Evolutionary conservation across 2,329 filamentous ascomycete genomes (phyloP).

Genomic region (Talaromyces sp.): DNA sequence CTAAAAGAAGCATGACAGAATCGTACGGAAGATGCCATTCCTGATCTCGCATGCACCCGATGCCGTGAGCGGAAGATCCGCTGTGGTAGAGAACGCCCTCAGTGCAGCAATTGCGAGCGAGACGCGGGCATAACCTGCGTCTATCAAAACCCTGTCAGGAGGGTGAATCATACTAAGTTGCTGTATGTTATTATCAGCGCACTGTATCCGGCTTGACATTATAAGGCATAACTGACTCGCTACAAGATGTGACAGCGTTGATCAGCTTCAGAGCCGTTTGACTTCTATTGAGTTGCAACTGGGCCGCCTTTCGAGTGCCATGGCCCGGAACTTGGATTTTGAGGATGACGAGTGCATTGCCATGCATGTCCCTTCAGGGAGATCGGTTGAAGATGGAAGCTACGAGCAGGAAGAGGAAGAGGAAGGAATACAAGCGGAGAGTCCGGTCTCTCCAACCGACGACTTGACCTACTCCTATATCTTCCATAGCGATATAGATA

Average conservation of each 20-base stretch:
- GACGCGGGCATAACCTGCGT: conserved; percentile 9
- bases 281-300: conserved; percentile 12
- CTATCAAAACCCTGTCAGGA: conserved; percentile 11
- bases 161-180: background rate
- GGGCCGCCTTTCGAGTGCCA: conserved; percentile 10
- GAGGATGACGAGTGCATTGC: background rate
- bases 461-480: conserved; percentile 6
- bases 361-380: background rate
- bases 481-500: conserved; percentile 5
- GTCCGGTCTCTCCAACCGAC: background rate
- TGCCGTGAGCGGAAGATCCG: conserved; percentile 19
- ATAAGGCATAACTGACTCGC: conserved; percentile 13
- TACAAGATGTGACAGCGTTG: conserved; percentile 15
- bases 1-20: background rate
- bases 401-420: background rate
- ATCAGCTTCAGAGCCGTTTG: conserved; percentile 12
- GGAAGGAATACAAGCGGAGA: background rate
- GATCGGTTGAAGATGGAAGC: background rate
- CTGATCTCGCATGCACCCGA: conserved; percentile 16
- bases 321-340: conserved; percentile 1
- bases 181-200: background rate
- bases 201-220: background rate
- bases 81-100: conserved; percentile 17
- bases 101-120: conserved; percentile 18
- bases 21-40: conserved; percentile 8